Percentiles rank a stretch among this genome's conserved stretches.
These are phyloP conservation scores for Babesia gibsoni DNA, from an alignment of 169 alveolate genomes.

Conservation along the genomic window DNA sequence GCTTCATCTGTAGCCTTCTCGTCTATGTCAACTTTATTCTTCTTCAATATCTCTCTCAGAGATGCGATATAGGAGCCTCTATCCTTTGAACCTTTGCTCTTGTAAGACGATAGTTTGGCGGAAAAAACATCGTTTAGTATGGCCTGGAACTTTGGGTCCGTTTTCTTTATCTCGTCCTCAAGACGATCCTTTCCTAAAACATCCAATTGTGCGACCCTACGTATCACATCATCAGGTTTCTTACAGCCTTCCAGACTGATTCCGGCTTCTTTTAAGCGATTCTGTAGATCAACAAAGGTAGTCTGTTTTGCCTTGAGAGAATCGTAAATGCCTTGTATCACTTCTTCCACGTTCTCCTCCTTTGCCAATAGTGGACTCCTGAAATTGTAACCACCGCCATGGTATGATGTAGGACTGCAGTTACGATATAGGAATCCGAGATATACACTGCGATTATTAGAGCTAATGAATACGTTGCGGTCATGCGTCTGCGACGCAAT, in stretches of 20 bases:
- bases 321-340: constrained; percentile 3
- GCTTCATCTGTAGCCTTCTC: constrained; percentile 13
- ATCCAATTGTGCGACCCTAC: constrained; percentile 49
- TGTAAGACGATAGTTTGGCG: not conserved
- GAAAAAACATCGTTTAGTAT: not conserved
- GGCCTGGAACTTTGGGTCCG: constrained; percentile 19
- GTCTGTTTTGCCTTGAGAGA: constrained; percentile 41
- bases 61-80: constrained; percentile 6
- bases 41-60: not conserved
- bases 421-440: no score
- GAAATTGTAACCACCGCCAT: no score
- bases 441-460: no score
- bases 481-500: no score
- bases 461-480: no score
- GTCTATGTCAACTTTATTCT: not conserved
- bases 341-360: constrained; percentile 21
- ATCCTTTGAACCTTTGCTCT: not conserved
- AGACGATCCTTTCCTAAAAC: constrained; percentile 38
- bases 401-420: no score
- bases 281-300: constrained; percentile 38
- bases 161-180: constrained; percentile 17
- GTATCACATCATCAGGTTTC: constrained; percentile 58
- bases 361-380: not conserved
- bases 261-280: constrained; percentile 36
- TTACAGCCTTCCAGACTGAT: constrained; percentile 53